Conservation (phyloP, 2,329 filamentous ascomycete species). For the Cadophora sp. region DNA sequence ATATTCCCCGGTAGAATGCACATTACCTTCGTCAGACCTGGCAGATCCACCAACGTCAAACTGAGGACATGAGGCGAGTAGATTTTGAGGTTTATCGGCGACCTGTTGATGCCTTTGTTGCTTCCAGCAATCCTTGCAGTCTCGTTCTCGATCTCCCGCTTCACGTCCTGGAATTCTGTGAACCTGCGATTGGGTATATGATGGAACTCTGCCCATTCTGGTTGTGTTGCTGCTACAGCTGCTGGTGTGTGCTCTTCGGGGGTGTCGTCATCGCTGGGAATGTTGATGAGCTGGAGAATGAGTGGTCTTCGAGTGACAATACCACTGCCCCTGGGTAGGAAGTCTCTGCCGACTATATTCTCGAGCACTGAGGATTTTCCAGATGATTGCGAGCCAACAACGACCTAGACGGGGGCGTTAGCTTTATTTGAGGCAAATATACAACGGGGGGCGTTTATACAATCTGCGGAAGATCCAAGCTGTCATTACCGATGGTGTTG, state of each 20-base stretch:
- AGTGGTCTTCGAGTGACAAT: slow-evolving; percentile 94
- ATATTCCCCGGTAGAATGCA: background rate
- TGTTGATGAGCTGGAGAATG: slow-evolving; percentile 98
- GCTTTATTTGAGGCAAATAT: slow-evolving; percentile 34
- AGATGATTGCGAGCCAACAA: slow-evolving; percentile 97
- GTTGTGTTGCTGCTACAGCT: slow-evolving; percentile 68
- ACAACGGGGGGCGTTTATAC: slow-evolving; percentile 62
- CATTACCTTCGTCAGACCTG: slow-evolving; percentile 88
- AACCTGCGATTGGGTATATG: slow-evolving; percentile 90
- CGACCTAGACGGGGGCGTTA: slow-evolving; percentile 68
- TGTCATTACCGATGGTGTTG: slow-evolving; percentile 99
- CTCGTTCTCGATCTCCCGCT: slow-evolving; percentile 96
- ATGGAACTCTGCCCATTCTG: slow-evolving; percentile 93
- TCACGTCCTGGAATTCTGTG: slow-evolving; percentile 91
- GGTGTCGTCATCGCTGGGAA: slow-evolving; percentile 73
- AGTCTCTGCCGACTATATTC: slow-evolving; percentile 98
- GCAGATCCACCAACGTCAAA: slow-evolving; percentile 93
- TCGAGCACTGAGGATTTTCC: slow-evolving; percentile 98
- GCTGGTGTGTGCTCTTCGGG: slow-evolving; percentile 79
- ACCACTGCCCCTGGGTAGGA: slow-evolving; percentile 92
- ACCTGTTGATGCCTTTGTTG: slow-evolving; percentile 98
- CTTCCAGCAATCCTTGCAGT: slow-evolving; percentile 92
- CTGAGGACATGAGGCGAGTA: slow-evolving; percentile 98
- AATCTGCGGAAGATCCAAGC: slow-evolving; percentile 96
- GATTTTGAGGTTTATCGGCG: slow-evolving; percentile 98